Conservation (phyloP, 768 basidiomycete genomes). For the Astraeus odoratus region DNA sequence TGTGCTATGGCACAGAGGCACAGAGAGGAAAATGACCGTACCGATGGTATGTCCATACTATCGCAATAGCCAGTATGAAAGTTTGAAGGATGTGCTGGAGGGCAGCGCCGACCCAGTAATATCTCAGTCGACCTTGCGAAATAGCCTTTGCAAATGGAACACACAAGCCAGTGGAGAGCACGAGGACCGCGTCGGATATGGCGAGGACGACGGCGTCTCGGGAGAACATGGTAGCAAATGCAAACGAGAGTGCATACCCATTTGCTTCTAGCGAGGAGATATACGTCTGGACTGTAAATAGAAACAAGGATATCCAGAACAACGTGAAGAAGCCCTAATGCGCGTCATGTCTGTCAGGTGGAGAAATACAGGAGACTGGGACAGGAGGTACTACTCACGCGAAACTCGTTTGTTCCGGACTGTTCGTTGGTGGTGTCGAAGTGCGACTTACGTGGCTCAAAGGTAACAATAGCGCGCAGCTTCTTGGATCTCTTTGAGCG, state of each 20-base stretch:
- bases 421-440: constrained; percentile 78
- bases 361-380: neutral
- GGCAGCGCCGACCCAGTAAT: constrained; percentile 67
- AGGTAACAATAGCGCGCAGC: constrained; percentile 76
- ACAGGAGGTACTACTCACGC: constrained; percentile 35
- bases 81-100: constrained; percentile 55
- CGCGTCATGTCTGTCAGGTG: neutral
- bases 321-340: constrained; percentile 85
- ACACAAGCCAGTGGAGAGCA: constrained; percentile 65
- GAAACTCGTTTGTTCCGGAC: constrained; percentile 78
- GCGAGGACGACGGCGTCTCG: constrained; percentile 79
- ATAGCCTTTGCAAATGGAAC: constrained; percentile 80
- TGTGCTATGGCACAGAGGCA: neutral
- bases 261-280: constrained; percentile 68
- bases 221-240: constrained; percentile 84
- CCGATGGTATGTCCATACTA: constrained; percentile 52
- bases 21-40: constrained; percentile 20
- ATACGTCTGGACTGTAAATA: constrained; percentile 75
- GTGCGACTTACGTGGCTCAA: constrained; percentile 76
- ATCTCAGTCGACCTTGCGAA: constrained; percentile 71
- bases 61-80: neutral
- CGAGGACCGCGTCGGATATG: constrained; percentile 76
- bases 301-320: constrained; percentile 88
- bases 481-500: constrained; percentile 70
- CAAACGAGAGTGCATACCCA: constrained; percentile 70